A percentile compares a stretch with the other conserved stretches of the same genome.
phyloP scores from a whole-genome alignment of 352 stramenopile genomes.

The Pythium grandisporangium region DNA sequence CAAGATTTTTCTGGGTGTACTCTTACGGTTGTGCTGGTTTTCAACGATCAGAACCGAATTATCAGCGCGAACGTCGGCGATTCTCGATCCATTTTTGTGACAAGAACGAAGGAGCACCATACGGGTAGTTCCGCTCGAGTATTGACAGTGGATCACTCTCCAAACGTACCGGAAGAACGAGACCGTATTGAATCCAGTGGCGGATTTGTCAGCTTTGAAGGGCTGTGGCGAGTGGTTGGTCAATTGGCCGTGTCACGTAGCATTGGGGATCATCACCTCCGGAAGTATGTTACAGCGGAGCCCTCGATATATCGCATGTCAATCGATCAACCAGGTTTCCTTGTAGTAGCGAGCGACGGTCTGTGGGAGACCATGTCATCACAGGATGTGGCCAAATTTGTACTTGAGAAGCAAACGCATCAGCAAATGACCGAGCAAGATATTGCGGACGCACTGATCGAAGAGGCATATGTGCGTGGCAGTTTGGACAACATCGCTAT shows the following conservation, averaged over 20 bases:
- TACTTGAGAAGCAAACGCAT: constrained; percentile 20
- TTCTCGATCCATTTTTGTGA: constrained; percentile 56
- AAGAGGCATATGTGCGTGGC: constrained; percentile 91
- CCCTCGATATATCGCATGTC: constrained; percentile 58
- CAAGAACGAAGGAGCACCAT: too few species aligned
- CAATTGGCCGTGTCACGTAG: constrained; percentile 89
- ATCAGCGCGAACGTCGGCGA: constrained; percentile 81
- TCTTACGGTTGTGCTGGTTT: constrained; percentile 64
- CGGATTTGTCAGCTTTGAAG: constrained; percentile 57
- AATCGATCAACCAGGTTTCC: background rate
- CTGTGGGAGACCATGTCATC: constrained; percentile 67
- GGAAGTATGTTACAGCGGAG: constrained; percentile 69
- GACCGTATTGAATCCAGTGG: constrained; percentile 66
- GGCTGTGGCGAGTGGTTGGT: constrained; percentile 84
- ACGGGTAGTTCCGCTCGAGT: constrained; percentile 3
- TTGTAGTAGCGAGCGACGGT: constrained; percentile 69
- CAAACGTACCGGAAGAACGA: constrained; percentile 34
- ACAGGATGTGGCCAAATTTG: constrained; percentile 35
- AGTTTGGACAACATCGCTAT: constrained; percentile 93
- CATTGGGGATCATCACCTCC: constrained; percentile 86
- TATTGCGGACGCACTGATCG: constrained; percentile 70
- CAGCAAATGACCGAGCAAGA: constrained; percentile 1
- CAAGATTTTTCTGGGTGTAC: constrained; percentile 78
- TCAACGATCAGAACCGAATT: constrained; percentile 34
- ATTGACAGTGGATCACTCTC: constrained; percentile 59